These are phyloP conservation scores for Phytopythium oedochilum DNA, from an alignment of 352 stramenopile genomes.

Conservation along the genomic window DNA sequence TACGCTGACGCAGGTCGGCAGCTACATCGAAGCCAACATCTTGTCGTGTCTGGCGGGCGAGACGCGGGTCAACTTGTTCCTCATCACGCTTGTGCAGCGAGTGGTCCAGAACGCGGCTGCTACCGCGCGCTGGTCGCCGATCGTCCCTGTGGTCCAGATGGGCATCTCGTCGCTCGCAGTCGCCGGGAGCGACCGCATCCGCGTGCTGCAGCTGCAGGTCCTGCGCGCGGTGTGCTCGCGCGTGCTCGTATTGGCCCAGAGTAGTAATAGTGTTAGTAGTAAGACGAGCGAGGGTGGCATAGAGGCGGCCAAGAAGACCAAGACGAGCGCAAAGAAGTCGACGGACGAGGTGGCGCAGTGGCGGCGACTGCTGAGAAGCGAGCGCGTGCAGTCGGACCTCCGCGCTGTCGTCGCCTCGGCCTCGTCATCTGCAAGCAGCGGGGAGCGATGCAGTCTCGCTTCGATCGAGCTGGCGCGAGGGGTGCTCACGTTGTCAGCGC, in stretches of 20 bases:
- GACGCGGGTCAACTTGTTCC: constrained; percentile 45
- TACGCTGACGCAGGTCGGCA: constrained; percentile 19
- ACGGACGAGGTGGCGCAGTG: constrained; percentile 3
- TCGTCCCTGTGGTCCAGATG: constrained; percentile 33
- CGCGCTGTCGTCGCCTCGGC: constrained; percentile 15
- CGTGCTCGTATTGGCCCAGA: constrained; percentile 15
- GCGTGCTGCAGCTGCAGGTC: constrained; percentile 47
- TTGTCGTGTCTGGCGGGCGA: constrained; percentile 30
- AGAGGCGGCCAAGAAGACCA: not conserved
- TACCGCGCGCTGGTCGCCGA: constrained; percentile 9
- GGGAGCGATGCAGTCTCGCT: constrained; percentile 25
- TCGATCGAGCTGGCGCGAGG: constrained; percentile 34
- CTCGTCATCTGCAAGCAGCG: constrained; percentile 1
- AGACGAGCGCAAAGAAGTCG: not conserved
- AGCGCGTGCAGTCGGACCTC: constrained; percentile 42
- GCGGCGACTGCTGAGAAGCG: constrained; percentile 39
- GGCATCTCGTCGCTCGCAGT: constrained; percentile 32
- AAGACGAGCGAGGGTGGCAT: not conserved
- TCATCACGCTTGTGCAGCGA: constrained; percentile 49
- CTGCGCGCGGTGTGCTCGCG: constrained; percentile 39
- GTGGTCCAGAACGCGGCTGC: constrained; percentile 21
- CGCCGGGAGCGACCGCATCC: constrained; percentile 25
- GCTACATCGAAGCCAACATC: constrained; percentile 46
- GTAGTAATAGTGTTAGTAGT: constrained; percentile 4
- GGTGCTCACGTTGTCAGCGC: constrained; percentile 29